Conservation (phyloP, 1,284 basidiomycete species). For the Apiotrichum domesticum region DNA sequence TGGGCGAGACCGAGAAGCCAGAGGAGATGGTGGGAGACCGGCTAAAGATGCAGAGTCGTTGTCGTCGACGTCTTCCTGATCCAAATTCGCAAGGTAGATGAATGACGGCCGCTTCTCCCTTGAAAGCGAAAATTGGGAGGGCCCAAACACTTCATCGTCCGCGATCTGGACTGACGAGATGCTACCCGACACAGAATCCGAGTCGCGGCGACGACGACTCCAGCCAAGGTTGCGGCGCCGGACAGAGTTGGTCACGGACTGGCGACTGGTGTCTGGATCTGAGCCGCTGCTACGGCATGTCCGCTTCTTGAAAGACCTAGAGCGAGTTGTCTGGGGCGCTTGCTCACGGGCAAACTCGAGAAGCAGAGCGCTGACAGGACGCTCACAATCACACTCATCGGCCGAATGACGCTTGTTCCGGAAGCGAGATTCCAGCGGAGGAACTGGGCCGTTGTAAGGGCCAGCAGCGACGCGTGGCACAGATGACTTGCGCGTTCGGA, state of each 20-base stretch:
- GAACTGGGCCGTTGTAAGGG: slow-evolving; percentile 29
- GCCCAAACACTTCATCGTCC: background rate
- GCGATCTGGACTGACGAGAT: background rate
- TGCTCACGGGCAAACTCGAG: slow-evolving; percentile 25
- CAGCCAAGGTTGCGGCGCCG: slow-evolving; percentile 36
- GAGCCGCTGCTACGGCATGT: slow-evolving; percentile 6
- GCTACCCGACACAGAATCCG: slow-evolving; percentile 8
- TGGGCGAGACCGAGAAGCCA: no score
- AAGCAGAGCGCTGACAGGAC: slow-evolving; percentile 20
- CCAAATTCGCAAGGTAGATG: background rate
- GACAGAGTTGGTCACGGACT: slow-evolving; percentile 22
- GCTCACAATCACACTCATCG: slow-evolving; percentile 11
- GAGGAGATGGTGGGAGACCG: no score
- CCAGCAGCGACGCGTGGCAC: slow-evolving; percentile 19
- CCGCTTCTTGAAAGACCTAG: slow-evolving; percentile 2
- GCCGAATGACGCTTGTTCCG: slow-evolving; percentile 22
- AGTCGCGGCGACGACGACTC: slow-evolving; percentile 27
- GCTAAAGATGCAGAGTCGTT: background rate
- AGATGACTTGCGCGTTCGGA: slow-evolving; percentile 27
- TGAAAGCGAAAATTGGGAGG: background rate
- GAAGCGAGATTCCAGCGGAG: slow-evolving; percentile 10
- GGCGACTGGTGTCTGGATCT: slow-evolving; percentile 3
- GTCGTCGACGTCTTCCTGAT: background rate
- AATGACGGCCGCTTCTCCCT: background rate
- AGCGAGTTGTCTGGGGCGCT: slow-evolving; percentile 5